Percentiles rank a stretch among this genome's conserved stretches.
Evolutionary conservation across 1,284 basidiomycete species (phyloP).

Genomic region (Trichosporon ovoides): DNA sequence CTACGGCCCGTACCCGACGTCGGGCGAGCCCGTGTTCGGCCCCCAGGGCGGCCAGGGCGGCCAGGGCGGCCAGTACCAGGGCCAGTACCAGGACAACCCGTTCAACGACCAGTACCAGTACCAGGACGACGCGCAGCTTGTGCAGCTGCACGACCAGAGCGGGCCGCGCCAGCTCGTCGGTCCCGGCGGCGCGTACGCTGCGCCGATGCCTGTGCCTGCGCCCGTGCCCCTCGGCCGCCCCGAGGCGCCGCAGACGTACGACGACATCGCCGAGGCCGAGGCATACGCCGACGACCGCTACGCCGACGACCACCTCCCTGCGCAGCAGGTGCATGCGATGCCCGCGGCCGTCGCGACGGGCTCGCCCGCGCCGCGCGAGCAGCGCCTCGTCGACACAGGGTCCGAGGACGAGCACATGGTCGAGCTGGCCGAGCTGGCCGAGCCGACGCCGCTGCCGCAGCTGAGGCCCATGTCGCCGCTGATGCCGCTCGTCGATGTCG

Average conservation of each 20-base stretch:
- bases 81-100: constrained; percentile 10
- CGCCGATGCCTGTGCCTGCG: constrained; percentile 17
- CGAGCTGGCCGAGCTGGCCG: constrained; percentile 7
- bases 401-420: constrained; percentile 6
- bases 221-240: constrained; percentile 41
- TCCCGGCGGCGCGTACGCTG: constrained; percentile 19
- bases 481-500: constrained; percentile 14
- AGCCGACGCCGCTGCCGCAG: constrained; percentile 26
- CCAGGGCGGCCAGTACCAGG: constrained; percentile 27
- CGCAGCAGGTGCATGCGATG: constrained; percentile 10
- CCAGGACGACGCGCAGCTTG: constrained; percentile 11
- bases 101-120: constrained; percentile 14
- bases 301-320: constrained; percentile 17
- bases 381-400: not conserved
- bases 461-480: constrained; percentile 38
- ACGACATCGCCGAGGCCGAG: constrained; percentile 35
- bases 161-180: constrained; percentile 36
- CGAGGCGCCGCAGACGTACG: constrained; percentile 27
- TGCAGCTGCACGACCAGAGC: constrained; percentile 15
- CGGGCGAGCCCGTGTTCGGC: constrained; percentile 16
- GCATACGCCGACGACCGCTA: constrained; percentile 26
- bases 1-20: constrained; percentile 22
- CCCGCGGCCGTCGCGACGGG: not conserved
- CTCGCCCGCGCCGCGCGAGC: not conserved
- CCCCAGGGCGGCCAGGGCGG: constrained; percentile 33